These are phyloP conservation scores for Aspergillus fumigatus DNA, from an alignment of 2,329 filamentous ascomycete species.

Conservation along the genomic window DNA sequence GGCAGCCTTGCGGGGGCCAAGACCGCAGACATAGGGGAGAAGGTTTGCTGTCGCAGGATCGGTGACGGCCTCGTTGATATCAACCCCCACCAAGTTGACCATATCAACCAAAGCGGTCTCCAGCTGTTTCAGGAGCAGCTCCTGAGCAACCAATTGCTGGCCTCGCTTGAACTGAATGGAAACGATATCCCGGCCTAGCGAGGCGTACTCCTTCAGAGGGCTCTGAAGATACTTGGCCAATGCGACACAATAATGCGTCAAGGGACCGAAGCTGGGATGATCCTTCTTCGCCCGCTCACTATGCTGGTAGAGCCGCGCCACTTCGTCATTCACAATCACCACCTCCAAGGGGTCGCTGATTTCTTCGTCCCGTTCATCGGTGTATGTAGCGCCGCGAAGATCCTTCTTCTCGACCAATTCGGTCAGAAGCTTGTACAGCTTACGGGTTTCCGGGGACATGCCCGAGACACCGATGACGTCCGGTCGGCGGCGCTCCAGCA, in stretches of 20 bases:
- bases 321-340: slow-evolving; percentile 90
- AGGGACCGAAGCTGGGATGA: slow-evolving; percentile 71
- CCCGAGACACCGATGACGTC: slow-evolving; percentile 89
- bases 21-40: slow-evolving; percentile 82
- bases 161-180: slow-evolving; percentile 86
- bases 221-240: slow-evolving; percentile 91
- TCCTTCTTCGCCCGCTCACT: slow-evolving; percentile 74
- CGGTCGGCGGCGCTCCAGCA: slow-evolving; percentile 74
- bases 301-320: slow-evolving; percentile 92
- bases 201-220: slow-evolving; percentile 93
- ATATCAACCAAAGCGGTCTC: slow-evolving; percentile 98
- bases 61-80: slow-evolving; percentile 84
- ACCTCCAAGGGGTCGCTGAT: slow-evolving; percentile 79
- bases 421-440: slow-evolving; percentile 75
- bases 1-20: slow-evolving; percentile 87
- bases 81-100: slow-evolving; percentile 93
- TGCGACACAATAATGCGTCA: slow-evolving; percentile 85
- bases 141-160: slow-evolving; percentile 80
- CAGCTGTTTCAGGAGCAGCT: slow-evolving; percentile 78
- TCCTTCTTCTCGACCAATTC: slow-evolving; percentile 72
- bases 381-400: slow-evolving; percentile 74
- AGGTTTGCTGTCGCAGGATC: slow-evolving; percentile 81
- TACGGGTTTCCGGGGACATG: slow-evolving; percentile 80
- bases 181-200: slow-evolving; percentile 79
- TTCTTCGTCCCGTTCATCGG: slow-evolving; percentile 74